Base-by-base conservation (phyloP, 75 land plant species). In the Larix kaempferi region DNA sequence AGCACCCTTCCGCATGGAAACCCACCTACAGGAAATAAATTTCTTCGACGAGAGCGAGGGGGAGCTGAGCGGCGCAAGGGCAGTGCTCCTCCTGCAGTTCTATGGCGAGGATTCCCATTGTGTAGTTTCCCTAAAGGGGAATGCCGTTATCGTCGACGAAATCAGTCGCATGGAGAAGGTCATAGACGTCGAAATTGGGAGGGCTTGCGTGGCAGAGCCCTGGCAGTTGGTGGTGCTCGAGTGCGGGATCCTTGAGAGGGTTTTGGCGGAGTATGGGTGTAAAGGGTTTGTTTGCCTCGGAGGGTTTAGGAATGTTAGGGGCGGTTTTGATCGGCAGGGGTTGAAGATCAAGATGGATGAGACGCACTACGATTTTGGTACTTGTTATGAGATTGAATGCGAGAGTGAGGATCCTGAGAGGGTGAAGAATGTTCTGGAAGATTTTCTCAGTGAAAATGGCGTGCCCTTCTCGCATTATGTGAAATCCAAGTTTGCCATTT, bases 51-150 rank as follows among this genome's bases (percentile, higher is more conserved):
- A 84, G 21, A 57, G 66, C 57, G 11, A 25, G 71, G 75, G 82
- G 67, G 83, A 87, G 76, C 91, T 93, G 56, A 72, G 87, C 29
- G 66, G 87, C 74, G 44, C 65, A 73, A 58, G 73, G 56, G 85
- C 91, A 58, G 92, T 83, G 56, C 92, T 95, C 76, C 90, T 96
- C 71, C 77, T 95, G 81, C 95, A 96, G 19, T 93, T 95, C 91
- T 93, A 95, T 85, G 78, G 82, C 73, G 80, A 60, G 57, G 88
- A 91, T 58, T 59, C 87, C 72, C 87, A 82, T 66, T 93, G 92
- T 80, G 89, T 95, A 37, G 78, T 88, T 71, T 85, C 98, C 25
- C 84, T 95, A 75, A 95, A 95, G 78, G 85, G 87, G 21, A 81
- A 83, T 57, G 88, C 99, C 55, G 74, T 71, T 25, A 79, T 96